phyloP scores from a whole-genome alignment of 2,329 filamentous ascomycete genomes.

The Sarocladium kiliense region DNA sequence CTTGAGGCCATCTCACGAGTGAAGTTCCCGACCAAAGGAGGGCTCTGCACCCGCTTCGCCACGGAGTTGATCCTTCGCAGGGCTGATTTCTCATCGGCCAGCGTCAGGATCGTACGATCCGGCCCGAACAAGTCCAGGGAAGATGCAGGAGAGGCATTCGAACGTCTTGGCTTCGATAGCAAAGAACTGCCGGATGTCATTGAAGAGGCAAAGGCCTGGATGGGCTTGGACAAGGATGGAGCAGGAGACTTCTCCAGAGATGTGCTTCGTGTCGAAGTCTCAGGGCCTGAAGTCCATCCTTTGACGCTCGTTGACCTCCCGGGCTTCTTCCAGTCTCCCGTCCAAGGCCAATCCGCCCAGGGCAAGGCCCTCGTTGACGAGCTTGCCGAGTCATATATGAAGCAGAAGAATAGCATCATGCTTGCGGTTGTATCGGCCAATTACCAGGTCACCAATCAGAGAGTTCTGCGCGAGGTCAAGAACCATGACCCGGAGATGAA shows the following conservation, averaged over 20 bases:
- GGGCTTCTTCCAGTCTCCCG: conserved; percentile 37
- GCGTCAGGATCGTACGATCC: too few relatives aligned
- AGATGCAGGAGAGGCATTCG: too few relatives aligned
- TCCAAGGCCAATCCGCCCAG: too few relatives aligned
- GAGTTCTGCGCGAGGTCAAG: conserved; percentile 22
- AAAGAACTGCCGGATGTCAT: too few relatives aligned
- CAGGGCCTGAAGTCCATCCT: conserved; percentile 18
- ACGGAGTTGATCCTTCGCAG: conserved; percentile 47
- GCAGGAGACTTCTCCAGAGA: conserved; percentile 12
- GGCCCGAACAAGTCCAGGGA: too few relatives aligned
- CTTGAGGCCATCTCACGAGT: conserved; percentile 52
- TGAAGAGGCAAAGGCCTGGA: conserved; percentile 12
- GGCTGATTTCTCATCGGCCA: too few relatives aligned
- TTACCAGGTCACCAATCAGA: conserved; percentile 32
- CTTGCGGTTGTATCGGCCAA: conserved; percentile 34
- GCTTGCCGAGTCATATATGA: too few relatives aligned
- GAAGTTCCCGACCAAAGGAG: conserved; percentile 46
- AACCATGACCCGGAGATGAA: conserved; percentile 24
- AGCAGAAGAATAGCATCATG: too few relatives aligned
- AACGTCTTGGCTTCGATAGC: too few relatives aligned
- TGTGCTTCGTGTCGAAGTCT: conserved; percentile 16
- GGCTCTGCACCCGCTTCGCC: conserved; percentile 49
- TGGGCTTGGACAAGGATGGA: conserved; percentile 7
- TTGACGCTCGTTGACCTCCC: conserved; percentile 41
- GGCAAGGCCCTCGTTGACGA: too few relatives aligned